Percentiles rank a stretch among this genome's conserved stretches.
Conservation (phyloP, 106 monocot species). For the Ottelia alismoides region DNA sequence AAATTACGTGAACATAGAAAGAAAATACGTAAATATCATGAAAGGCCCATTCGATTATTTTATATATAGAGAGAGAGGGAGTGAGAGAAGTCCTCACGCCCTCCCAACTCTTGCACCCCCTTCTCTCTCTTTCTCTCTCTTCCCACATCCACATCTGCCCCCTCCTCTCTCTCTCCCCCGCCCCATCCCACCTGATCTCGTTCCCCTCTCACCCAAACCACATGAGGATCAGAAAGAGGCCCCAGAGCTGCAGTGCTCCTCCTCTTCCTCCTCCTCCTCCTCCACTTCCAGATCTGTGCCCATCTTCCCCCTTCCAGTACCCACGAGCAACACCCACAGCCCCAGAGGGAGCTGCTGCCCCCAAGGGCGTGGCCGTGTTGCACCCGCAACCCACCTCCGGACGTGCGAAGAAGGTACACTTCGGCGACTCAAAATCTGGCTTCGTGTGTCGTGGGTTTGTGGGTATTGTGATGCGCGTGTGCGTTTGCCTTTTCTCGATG, state of each 20-base stretch:
- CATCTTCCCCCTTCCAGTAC: neutral
- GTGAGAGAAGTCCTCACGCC: neutral
- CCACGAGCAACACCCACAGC: neutral
- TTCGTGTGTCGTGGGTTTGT: neutral
- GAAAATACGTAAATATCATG: neutral
- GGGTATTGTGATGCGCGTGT: no score
- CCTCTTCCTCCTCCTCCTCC: no score
- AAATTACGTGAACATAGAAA: neutral
- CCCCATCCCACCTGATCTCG: no score
- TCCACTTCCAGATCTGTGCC: neutral
- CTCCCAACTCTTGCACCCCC: neutral
- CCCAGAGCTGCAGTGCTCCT: no score
- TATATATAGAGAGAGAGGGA: neutral
- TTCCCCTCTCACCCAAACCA: no score
- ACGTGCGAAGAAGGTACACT: slow-evolving; percentile 2
- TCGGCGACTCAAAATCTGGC: neutral
- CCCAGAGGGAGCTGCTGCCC: neutral
- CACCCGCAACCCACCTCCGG: slow-evolving; percentile 7
- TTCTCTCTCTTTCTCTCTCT: slow-evolving; percentile 12
- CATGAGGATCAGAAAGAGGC: slow-evolving; percentile 22
- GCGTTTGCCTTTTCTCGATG: no score
- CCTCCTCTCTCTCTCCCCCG: neutral
- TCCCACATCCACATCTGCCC: neutral
- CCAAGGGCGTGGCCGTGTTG: slow-evolving; percentile 1
- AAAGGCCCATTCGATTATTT: neutral